phyloP scores from a whole-genome alignment of 495 filamentous ascomycete genomes.

The Penicillium daleae region DNA sequence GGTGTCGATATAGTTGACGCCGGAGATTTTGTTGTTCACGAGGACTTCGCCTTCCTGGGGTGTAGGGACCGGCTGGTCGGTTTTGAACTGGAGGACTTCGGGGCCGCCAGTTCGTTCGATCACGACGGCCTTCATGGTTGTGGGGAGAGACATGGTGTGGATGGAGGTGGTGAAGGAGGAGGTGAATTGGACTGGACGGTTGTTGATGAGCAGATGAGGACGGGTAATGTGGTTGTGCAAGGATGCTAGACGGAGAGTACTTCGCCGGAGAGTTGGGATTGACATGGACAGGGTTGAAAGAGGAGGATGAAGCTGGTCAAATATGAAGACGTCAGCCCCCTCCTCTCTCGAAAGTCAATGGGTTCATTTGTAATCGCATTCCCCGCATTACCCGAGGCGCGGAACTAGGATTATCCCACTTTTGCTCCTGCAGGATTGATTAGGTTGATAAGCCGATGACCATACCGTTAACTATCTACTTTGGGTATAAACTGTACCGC shows the following conservation, averaged over 20 bases:
- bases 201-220: neutral
- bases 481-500: neutral
- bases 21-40: constrained; percentile 82
- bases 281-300: constrained; percentile 18
- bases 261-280: constrained; percentile 20
- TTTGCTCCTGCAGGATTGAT: no score
- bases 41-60: constrained; percentile 74
- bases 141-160: constrained; percentile 53
- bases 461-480: no score
- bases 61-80: constrained; percentile 74
- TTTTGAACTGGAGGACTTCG: constrained; percentile 76
- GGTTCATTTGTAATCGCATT: constrained; percentile 32
- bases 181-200: neutral
- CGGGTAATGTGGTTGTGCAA: constrained; percentile 29
- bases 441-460: no score
- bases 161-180: constrained; percentile 9
- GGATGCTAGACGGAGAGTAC: constrained; percentile 26
- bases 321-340: constrained; percentile 1
- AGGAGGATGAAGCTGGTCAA: constrained; percentile 6
- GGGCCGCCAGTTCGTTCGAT: constrained; percentile 77
- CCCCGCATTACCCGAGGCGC: constrained; percentile 15
- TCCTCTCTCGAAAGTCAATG: no score
- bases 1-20: constrained; percentile 85
- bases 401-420: neutral
- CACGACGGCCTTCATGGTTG: constrained; percentile 75